Conservation (phyloP, 2,329 filamentous ascomycete species). For the Rhytidhysteron rufulum region DNA sequence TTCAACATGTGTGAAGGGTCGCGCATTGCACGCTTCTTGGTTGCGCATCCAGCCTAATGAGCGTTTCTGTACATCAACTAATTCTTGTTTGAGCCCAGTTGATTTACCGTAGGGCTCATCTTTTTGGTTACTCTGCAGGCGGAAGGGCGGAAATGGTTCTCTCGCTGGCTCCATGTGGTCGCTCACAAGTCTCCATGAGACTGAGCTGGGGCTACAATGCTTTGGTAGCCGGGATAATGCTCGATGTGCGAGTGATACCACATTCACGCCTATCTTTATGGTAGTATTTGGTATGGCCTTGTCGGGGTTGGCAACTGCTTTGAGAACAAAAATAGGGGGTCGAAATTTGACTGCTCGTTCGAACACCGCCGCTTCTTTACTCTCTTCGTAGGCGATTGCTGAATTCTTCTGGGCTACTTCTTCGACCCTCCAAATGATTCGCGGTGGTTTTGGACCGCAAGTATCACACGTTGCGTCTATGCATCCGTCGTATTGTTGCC, state of each 20-base stretch:
- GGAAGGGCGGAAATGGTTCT: constrained; percentile 38
- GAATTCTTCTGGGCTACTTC: constrained; percentile 3
- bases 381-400: constrained; percentile 29
- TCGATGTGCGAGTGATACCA: constrained; percentile 42
- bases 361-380: constrained; percentile 46
- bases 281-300: constrained; percentile 19
- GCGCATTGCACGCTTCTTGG: constrained; percentile 46
- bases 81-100: constrained; percentile 27
- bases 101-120: constrained; percentile 21
- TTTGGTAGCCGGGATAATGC: constrained; percentile 32
- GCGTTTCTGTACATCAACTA: constrained; percentile 52
- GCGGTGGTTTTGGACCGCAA: constrained; percentile 23
- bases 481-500: constrained; percentile 11
- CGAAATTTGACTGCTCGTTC: constrained; percentile 50
- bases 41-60: constrained; percentile 58
- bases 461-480: constrained; percentile 7
- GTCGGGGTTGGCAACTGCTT: constrained; percentile 13
- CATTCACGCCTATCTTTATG: constrained; percentile 41
- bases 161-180: constrained; percentile 37
- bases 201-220: constrained; percentile 22
- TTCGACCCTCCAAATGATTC: constrained; percentile 22
- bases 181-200: constrained; percentile 46
- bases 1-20: constrained; percentile 38
- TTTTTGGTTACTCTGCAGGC: constrained; percentile 40
- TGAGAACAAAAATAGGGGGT: constrained; percentile 27